Evolutionary conservation across 1,284 basidiomycete species (phyloP), one percentile per base, ranked within the genome.

Genomic region (Sphaerobolus stellatus): DNA sequence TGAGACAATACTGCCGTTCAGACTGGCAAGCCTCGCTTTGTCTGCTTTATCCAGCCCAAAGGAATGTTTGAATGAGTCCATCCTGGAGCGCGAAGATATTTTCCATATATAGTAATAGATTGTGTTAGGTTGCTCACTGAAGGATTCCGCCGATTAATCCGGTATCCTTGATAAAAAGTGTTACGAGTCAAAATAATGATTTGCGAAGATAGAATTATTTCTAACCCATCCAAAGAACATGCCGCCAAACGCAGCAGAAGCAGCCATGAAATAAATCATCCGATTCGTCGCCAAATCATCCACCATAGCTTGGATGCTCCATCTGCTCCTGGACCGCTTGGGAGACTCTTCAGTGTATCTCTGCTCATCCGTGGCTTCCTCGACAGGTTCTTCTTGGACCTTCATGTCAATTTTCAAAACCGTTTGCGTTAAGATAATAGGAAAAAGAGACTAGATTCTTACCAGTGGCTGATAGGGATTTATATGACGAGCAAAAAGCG

Each of bases 1-100:
- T 0, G 81, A 71, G 18, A 84, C 83, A 34, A 85, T 77, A 62
- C 84, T 82, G 5, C 79, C 79, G 44, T 70, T 71, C 22, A 81
- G 56, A 53, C 73, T 62, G 9, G 78, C 76, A 27, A 65, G 64
- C 22, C 22, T 29, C 18, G 61, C 59, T 2, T 70, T 54, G 22
- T 66, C 69, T 63, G 72, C 60, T 46, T 70, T 63, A 63, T 75
- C 58, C 38, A 79, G 53, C 3, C 75, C 76, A 62, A 81, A 80
- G 61, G 76, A 78, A 9, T 61, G 29, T 58, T 77, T 68, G 64
- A 81, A 81, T 2, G 78, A 77, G 1, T 60, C 29, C 14, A 81
- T 65, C 5, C 50, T 52, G 18, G 28, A 25, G 13, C 16, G 20
- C 46, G 20, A 48, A 40, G 14, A 11, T 24, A 24, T 14, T 16